These are phyloP conservation scores for Mrakia frigida DNA, from an alignment of 768 basidiomycete genomes.

Conservation along the genomic window DNA sequence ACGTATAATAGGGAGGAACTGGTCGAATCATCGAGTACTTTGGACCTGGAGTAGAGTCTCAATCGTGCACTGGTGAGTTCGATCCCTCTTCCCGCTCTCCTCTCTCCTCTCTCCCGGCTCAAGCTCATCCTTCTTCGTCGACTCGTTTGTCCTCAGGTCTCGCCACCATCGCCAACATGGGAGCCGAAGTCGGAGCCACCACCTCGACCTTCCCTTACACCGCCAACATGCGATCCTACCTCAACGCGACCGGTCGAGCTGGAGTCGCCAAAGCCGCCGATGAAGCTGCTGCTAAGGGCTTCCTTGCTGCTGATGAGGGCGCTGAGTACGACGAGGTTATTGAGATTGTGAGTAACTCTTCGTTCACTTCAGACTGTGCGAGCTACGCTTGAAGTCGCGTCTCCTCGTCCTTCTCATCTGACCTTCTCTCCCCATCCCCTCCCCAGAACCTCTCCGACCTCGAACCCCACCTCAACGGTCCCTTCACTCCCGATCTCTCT, in stretches of 20 bases:
- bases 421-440: neutral
- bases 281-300: constrained; percentile 67
- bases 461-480: constrained; percentile 91
- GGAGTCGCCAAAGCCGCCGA: constrained; percentile 84
- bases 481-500: constrained; percentile 93
- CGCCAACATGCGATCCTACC: constrained; percentile 75
- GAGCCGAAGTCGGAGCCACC: constrained; percentile 99
- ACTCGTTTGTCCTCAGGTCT: constrained; percentile 52
- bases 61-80: constrained; percentile 80
- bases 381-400: neutral
- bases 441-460: constrained; percentile 74
- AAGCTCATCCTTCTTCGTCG: neutral
- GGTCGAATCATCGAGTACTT: constrained; percentile 95
- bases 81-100: neutral
- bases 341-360: constrained; percentile 64
- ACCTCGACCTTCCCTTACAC: constrained; percentile 98
- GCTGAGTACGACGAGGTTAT: constrained; percentile 93
- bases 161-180: constrained; percentile 98
- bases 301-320: constrained; percentile 74
- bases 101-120: neutral
- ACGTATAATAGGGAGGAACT: constrained; percentile 71
- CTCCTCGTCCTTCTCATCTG: neutral
- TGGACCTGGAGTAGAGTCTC: constrained; percentile 78
- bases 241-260: constrained; percentile 80
- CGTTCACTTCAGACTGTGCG: too few species aligned